Evolutionary conservation across 495 filamentous ascomycete genomes (phyloP).

Genomic region (Xeromyces bisporus): DNA sequence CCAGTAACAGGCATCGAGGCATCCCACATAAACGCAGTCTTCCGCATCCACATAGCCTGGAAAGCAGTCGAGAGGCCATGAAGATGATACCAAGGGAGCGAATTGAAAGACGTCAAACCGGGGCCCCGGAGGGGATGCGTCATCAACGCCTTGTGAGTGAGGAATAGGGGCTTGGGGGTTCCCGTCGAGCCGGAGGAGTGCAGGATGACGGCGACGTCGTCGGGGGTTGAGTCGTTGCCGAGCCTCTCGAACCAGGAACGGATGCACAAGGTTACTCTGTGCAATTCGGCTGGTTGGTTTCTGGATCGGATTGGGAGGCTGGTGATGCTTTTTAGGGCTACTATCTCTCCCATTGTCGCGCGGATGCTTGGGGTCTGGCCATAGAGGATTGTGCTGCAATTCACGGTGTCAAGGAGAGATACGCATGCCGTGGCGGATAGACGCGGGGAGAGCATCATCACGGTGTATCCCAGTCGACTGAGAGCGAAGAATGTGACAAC

Average conservation of each 20-base stretch:
- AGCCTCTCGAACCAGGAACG: conserved; percentile 17
- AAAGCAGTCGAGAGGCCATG: conserved; percentile 30
- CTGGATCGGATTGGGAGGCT: conserved; percentile 9
- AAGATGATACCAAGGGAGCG: conserved; percentile 39
- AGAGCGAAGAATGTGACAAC: conserved; percentile 40
- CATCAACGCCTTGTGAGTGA: conserved; percentile 24
- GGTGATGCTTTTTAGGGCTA: conserved; percentile 15
- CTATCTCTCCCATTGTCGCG: conserved; percentile 26
- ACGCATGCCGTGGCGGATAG: conserved; percentile 34
- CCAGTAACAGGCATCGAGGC: conserved; percentile 37
- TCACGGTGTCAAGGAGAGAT: conserved; percentile 30
- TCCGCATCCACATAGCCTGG: conserved; percentile 36
- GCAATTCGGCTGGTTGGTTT: not conserved
- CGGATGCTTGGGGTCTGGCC: conserved; percentile 22
- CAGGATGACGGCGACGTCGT: conserved; percentile 27
- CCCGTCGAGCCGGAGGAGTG: conserved; percentile 46
- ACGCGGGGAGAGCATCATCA: conserved; percentile 42
- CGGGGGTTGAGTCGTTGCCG: conserved; percentile 10
- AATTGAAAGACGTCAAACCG: conserved; percentile 32
- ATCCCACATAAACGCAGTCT: conserved; percentile 33
- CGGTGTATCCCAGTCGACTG: conserved; percentile 37
- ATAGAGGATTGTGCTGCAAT: conserved; percentile 29
- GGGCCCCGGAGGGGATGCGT: conserved; percentile 17
- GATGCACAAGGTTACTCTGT: conserved; percentile 10
- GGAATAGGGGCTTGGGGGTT: conserved; percentile 34